Evolutionary conservation across 352 stramenopile genomes (phyloP).

Genomic region (Phytophthora meadii): DNA sequence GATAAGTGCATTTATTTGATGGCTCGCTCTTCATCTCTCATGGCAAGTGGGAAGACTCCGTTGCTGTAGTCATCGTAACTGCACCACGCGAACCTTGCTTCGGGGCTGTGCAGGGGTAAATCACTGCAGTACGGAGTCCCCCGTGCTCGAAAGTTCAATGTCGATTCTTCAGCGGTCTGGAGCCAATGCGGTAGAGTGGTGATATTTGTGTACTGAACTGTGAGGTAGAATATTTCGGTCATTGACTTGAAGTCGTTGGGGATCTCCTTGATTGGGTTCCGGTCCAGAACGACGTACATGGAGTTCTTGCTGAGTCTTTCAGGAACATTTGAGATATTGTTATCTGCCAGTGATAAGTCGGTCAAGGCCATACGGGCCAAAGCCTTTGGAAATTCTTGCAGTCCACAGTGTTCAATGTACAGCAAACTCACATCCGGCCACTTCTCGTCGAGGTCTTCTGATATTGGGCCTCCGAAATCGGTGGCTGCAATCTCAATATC

Average conservation of each 20-base stretch:
- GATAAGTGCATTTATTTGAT: background rate
- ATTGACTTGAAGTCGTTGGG: conserved; percentile 16
- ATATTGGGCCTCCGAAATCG: conserved; percentile 25
- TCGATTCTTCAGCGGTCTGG: background rate
- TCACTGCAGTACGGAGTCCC: conserved; percentile 25
- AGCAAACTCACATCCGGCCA: conserved; percentile 45
- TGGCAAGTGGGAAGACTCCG: conserved; percentile 31
- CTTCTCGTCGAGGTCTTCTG: conserved; percentile 35
- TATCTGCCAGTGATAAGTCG: conserved; percentile 45
- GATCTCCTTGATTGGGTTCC: conserved; percentile 31
- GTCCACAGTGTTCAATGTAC: conserved; percentile 46
- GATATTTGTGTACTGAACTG: conserved; percentile 27
- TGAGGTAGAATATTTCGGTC: conserved; percentile 13
- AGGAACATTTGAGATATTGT: conserved; percentile 45
- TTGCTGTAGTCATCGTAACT: conserved; percentile 10
- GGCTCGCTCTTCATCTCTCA: conserved; percentile 16
- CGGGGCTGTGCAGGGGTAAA: background rate
- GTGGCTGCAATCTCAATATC: conserved; percentile 47
- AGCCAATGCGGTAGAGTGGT: conserved; percentile 24
- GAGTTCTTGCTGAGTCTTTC: conserved; percentile 27
- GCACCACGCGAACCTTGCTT: conserved; percentile 6
- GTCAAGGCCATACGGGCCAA: conserved; percentile 33
- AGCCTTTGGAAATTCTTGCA: conserved; percentile 35
- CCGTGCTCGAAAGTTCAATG: conserved; percentile 13
- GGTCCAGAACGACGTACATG: conserved; percentile 52